These are phyloP conservation scores for Meyerozyma smithsonii DNA, from an alignment of 1,139 yeast genomes.

Conservation along the genomic window DNA sequence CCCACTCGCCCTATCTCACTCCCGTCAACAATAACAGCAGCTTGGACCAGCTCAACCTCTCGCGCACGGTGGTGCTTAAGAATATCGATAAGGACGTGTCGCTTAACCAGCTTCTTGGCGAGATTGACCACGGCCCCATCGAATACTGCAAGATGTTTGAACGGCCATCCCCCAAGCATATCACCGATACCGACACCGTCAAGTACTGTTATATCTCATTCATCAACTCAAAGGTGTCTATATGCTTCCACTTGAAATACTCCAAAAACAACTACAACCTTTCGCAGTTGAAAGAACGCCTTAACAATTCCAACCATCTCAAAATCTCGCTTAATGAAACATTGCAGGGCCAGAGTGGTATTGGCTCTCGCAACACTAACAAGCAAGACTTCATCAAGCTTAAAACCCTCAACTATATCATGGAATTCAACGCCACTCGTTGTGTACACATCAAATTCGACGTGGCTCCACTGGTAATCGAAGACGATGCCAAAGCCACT, in stretches of 20 bases:
- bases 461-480: not conserved
- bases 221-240: slow-evolving; percentile 31
- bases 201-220: slow-evolving; percentile 39
- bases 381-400: slow-evolving; percentile 36
- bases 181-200: slow-evolving; percentile 17
- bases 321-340: slow-evolving; percentile 29
- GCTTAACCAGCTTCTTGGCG: slow-evolving; percentile 28
- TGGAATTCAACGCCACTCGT: slow-evolving; percentile 39
- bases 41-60: slow-evolving; percentile 30
- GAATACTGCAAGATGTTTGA: slow-evolving; percentile 37
- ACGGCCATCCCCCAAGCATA: slow-evolving; percentile 25
- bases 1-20: slow-evolving; percentile 19
- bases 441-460: slow-evolving; percentile 21
- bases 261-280: slow-evolving; percentile 21
- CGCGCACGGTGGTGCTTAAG: slow-evolving; percentile 35
- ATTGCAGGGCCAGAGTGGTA: slow-evolving; percentile 1
- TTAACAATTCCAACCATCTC: slow-evolving; percentile 27
- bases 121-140: slow-evolving; percentile 40
- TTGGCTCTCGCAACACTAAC: slow-evolving; percentile 7
- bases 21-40: slow-evolving; percentile 16
- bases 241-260: slow-evolving; percentile 32
- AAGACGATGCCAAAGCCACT: slow-evolving; percentile 3
- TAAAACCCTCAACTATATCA: slow-evolving; percentile 39
- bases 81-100: slow-evolving; percentile 25
- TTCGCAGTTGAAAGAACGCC: slow-evolving; percentile 19